Evolutionary conservation across 306 rosid genomes (phyloP), one percentile per base, ranked within the genome.

Genomic region (Vigna angularis): DNA sequence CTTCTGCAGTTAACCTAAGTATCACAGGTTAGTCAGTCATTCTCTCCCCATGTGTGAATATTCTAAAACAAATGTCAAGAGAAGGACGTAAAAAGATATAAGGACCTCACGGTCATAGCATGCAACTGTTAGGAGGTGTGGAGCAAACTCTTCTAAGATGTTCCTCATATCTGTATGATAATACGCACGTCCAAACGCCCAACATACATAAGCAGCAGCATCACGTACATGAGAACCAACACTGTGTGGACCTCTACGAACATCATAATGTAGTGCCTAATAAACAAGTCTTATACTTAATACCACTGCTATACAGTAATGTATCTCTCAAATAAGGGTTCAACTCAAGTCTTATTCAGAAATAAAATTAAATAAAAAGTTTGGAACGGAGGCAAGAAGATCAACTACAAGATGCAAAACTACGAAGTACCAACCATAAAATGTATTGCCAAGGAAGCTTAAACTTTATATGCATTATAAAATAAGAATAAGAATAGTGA

Each of bases 161-260:
- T 52, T 86, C 77, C 87, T 88, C 96, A 95, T 91, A 84, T 95
- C 99, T 4, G 88, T 65, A 57, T 90, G 97, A 88, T 79, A 88
- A 85, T 93, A 95, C 51, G 98, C 96, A 79, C 98, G 98, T 55
- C 98, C 99, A 88, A 95, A 93, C 45, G 99, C 98, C 98, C 99
- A 95, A 88, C 99, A 95, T 70, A 95, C 99, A 76, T 88, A 95
- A 71, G 99, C 96, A 63, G 98, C 96, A 81, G 99, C 96, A 81
- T 95, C 99, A 72, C 99, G 98, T 55, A 93, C 98, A 86, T 95
- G 93, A 86, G 99, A 91, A 48, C 99, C 99, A 78, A 91, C 96
- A 87, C 99, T 95, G 81, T 91, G 97, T 6, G 99, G 99, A 74
- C 99, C 99, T 87, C 99, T 89, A 57, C 99, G 93, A 84, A 95